A percentile compares a stretch with the other conserved stretches of the same genome.
Evolutionary conservation across 352 stramenopile species (phyloP).

Genomic region (Phytophthora pseudosyringae): DNA sequence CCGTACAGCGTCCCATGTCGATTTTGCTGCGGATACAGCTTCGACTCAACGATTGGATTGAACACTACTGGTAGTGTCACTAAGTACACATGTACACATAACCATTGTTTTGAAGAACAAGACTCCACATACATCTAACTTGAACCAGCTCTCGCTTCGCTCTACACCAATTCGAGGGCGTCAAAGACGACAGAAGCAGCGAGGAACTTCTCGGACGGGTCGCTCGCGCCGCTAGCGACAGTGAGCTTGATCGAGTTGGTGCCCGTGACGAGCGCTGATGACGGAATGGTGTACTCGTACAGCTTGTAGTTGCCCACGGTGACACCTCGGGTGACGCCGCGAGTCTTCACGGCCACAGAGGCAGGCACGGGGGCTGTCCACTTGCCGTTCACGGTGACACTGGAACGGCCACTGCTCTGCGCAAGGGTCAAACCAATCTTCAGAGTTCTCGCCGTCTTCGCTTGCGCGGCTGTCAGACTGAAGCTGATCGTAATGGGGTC

Average conservation of each 20-base stretch:
- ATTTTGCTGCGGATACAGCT: no score
- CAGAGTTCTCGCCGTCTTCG: constrained; percentile 31
- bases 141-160: no score
- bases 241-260: constrained; percentile 44
- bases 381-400: constrained; percentile 48
- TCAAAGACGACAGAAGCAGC: constrained; percentile 57
- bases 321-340: constrained; percentile 52
- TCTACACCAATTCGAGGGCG: constrained; percentile 40
- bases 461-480: constrained; percentile 34
- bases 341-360: constrained; percentile 51
- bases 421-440: constrained; percentile 55
- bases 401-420: constrained; percentile 45
- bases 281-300: constrained; percentile 58
- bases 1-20: no score
- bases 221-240: constrained; percentile 48
- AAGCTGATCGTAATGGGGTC: constrained; percentile 48
- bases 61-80: no score
- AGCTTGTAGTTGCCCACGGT: constrained; percentile 58
- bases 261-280: constrained; percentile 37
- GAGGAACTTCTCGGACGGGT: constrained; percentile 51
- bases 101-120: no score
- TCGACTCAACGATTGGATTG: no score
- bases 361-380: constrained; percentile 37
- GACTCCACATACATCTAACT: no score
- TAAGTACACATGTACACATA: no score